Base-by-base conservation (phyloP, 2,329 filamentous ascomycete genomes). In the Hypoxylon sp. region DNA sequence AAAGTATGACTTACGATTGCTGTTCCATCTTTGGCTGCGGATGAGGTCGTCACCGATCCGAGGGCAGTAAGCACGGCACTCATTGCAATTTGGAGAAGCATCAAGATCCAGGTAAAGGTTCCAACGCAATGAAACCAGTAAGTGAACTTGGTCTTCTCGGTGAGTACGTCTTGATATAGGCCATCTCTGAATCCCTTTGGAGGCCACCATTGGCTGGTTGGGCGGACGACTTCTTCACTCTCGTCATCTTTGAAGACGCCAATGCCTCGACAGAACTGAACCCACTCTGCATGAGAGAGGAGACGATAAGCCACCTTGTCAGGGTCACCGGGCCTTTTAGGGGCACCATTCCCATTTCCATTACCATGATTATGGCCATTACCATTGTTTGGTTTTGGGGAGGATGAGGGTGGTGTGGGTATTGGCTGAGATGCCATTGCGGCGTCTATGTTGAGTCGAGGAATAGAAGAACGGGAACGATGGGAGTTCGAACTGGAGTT, bases 41-140 rank as follows among this genome's bases (percentile, higher is more conserved):
- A 63, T 6, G 81, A 78, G 10, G 55, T 59, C 19, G 55, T n/a
- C 57, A 83, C 73, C 5, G 84, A 82, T 4, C 85, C 85, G 10
- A 87, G 80, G 3, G 84, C 84, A 0, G 85, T 87, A 59, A 87
- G 74, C 9, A 80, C 76, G 3, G 85, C 84, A 42, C 84, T 83
- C 42, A 87, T 74, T 22, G 84, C 78, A 64, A 87, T 80, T 71
- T 87, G 85, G 1, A 82, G 37, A 5, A 87, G 73, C 81, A 87
- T 82, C 33, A 86, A 75, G 13, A 75, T 50, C 84, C 83, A 86
- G 46, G 82, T 81, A 37, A 82, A 55, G 19, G 79, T 73, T 63
- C 80, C 81, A n/a, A 84, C 73, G 1, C 78, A 46, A 66, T 85
- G 82, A 63, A 84, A 87, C 42, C 80, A 76, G 71, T 82, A 81